Base-by-base conservation (phyloP, 2,329 filamentous ascomycete genomes). In the Microsporum canis region DNA sequence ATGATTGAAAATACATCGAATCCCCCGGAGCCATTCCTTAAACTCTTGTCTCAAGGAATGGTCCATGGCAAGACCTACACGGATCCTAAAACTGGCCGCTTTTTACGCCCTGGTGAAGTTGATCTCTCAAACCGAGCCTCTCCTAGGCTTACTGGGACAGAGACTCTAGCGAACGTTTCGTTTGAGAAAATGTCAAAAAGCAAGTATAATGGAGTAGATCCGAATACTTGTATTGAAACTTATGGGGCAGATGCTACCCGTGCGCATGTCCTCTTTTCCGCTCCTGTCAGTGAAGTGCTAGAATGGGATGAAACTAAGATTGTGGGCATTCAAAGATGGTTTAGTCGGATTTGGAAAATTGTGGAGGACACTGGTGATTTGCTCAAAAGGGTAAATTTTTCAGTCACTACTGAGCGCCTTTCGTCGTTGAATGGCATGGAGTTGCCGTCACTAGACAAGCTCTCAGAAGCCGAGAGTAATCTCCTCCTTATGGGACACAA, bases 141-240 rank as follows among this genome's bases (percentile, higher is more conserved):
- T 10, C 88, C 88, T 0, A 77, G 78, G 60, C 81, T 94, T n/a
- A 78, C 78, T 17, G 79, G 80, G 0, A 88, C 84, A 0, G 83
- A 84, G 2, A 74, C 81, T 56, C 68, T 70, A 0, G 84, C 87
- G 1, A 81, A 77, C 33, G 74, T 90, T 17, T 85, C 83, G 0
- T 95, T 82, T 67, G 90, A 95, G 72, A 96, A 96, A 71, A 96
- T 96, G 91, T 94, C 88, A 43, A 96, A 96, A 75, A 95, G 89
- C 68, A 96, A 96, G 73, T 81, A 94, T 76, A 96, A 96, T 69
- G 91, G 91, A 31, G 89, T 95, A 5, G 89, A 95, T 69, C 91
- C 91, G 0, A 84, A 83, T 0, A 78, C 77, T 0, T 88, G 87
- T 65, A 89, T 94, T 61, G 76, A 79, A 5, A 84, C 83, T 66